Base-by-base conservation (phyloP, 768 basidiomycete genomes). In the Lactifluus volemus region DNA sequence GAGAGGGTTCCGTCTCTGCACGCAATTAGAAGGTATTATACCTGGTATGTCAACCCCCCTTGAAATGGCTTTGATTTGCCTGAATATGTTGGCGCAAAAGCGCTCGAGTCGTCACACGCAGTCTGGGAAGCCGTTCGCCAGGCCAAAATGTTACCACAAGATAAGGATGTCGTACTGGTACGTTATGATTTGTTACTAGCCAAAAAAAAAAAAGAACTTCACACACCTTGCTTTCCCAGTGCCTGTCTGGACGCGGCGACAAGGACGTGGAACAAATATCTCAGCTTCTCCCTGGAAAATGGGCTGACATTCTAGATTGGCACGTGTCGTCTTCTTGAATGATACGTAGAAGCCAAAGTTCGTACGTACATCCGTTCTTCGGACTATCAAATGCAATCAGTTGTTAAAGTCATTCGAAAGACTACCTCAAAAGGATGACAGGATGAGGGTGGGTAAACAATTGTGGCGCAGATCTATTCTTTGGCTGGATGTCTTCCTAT, bases 261-360 rank as follows among this genome's bases (percentile, higher is more conserved):
- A 98, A 98, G 74, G 96, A 99, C 70, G 97, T 99, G 4, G 89
- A 96, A 66, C 89, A 98, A 70, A 94, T 99, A 59, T 93, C 89
- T n/a, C 77, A 95, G 68, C 77, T 98, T 44, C 78, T 99, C 58
- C 96, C 96, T 11, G 81, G 81, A 58, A 90, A 96, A 74, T 98
- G 95, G 96, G 93, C 89, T 11, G 88, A 97, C 68, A 85, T 75
- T 67, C 80, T 98, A 39, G 89, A 95, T 78, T 98, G 96, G 96
- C 92, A 95, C 67, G 77, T 95, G 48, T 79, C 80, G 48, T 52
- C 73, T 49, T 54, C 61, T 25, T 34, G 49, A 64, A 25, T 67
- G 39, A 52, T 42, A 15, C 15, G n/a, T 32, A 55, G 29, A 9
- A 49, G 19, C 44, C 32, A 34, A 49, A 34, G 30, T 49, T 41